Base-by-base conservation (phyloP, 2,329 filamentous ascomycete species). In the Neospermospora avenae region DNA sequence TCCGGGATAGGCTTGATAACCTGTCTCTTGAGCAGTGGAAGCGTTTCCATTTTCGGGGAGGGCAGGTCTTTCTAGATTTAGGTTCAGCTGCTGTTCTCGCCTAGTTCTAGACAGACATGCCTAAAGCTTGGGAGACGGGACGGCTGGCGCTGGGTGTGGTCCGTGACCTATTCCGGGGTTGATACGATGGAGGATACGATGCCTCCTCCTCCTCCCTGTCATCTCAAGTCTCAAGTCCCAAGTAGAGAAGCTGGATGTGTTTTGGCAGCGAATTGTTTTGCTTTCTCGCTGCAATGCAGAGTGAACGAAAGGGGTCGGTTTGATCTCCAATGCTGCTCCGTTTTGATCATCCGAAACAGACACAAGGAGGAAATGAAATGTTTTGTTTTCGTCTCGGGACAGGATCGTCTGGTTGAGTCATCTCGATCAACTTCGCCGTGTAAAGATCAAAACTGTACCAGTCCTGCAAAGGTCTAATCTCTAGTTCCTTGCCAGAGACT, bases 281-380 rank as follows among this genome's bases (percentile, higher is more conserved):
- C 44, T 46, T 13, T 31, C 37, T 31, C 28, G 28, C 39, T 34
- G 25, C 45, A 34, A 49, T 34, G 25, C 45, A 34, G n/a, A 16
- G 45, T 3, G 51, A 28, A 28, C 31, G 31, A 37, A 20, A 16
- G 14, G 14, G 34, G 24, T 14, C 14, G 28, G 51, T 54, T 54
- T 54, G 51, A 54, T 54, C 25, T 54, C 20, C 37, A 4, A 18
- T 37, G 31, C 18, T 11, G n/a, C 49, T 39, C 37, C 31, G 49
- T 52, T 39, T 52, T 52, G 51, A 54, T 25, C 11, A 41, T 55
- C 42, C 56, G 56, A 62, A 52, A 54, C 57, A 46, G 55, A 61
- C 35, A 31, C 48, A 51, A 34, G 48, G 28, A 51, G 46, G 4
- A 51, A n/a, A 11, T 42, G 7, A 42, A 42, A 10, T 18, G 11